phyloP scores from a whole-genome alignment of 2,329 filamentous ascomycete species.

The Emergomyces pasteurianus region DNA sequence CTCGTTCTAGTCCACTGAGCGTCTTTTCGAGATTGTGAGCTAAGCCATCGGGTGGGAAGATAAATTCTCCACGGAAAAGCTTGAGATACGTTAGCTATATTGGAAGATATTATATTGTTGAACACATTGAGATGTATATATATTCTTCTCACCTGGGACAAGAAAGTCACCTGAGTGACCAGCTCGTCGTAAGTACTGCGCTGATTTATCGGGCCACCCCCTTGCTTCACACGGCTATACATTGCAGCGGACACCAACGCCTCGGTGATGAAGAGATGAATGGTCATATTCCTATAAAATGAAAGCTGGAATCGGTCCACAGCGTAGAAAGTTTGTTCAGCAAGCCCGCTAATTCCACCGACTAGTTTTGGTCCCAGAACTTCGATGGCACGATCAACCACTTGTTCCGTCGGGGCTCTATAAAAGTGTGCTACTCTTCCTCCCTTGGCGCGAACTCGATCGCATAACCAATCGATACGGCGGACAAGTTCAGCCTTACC shows the following conservation, averaged over 20 bases:
- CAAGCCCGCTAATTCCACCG: constrained; percentile 62
- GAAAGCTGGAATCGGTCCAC: constrained; percentile 94
- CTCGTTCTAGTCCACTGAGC: constrained; percentile 61
- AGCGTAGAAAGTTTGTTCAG: constrained; percentile 86
- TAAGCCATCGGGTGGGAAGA: constrained; percentile 81
- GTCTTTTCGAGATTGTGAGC: constrained; percentile 70
- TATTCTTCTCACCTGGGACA: constrained; percentile 52
- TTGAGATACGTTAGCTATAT: constrained; percentile 24
- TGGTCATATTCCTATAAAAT: constrained; percentile 99
- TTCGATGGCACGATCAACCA: constrained; percentile 81
- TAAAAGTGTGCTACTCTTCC: constrained; percentile 91
- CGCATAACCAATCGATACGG: constrained; percentile 80
- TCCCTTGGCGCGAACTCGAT: constrained; percentile 70
- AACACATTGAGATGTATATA: background rate
- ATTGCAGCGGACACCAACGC: constrained; percentile 80
- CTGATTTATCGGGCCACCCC: constrained; percentile 72
- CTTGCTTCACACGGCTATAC: constrained; percentile 82
- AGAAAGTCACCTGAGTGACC: constrained; percentile 68
- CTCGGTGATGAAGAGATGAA: constrained; percentile 92
- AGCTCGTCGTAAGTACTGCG: constrained; percentile 65
- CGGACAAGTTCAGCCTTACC: constrained; percentile 76
- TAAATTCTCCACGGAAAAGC: constrained; percentile 92
- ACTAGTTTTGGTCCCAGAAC: constrained; percentile 86
- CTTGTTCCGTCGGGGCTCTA: constrained; percentile 61
- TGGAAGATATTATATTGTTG: background rate